Evolutionary conservation across 345 rosid species (phyloP).

Genomic region (Populus deltoides): DNA sequence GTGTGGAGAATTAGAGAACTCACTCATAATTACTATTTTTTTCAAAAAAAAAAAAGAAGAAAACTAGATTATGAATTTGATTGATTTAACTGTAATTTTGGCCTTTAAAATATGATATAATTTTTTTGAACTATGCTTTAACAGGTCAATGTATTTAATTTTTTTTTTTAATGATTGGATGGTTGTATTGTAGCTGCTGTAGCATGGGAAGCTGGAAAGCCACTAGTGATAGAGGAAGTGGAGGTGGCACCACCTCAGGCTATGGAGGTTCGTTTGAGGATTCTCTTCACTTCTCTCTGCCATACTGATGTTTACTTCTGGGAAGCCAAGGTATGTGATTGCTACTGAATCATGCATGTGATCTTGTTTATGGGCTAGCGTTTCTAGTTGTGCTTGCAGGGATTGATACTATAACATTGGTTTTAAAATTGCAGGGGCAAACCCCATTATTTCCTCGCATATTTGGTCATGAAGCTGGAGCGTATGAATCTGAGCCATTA

Average conservation of each 20-base stretch:
- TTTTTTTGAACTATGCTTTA: background rate
- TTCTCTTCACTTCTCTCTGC: slow-evolving; percentile 40
- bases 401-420: background rate
- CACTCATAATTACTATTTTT: background rate
- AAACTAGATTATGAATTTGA: no score
- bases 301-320: slow-evolving; percentile 53
- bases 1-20: background rate
- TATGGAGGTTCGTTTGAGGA: slow-evolving; percentile 43
- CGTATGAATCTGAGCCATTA: slow-evolving; percentile 2
- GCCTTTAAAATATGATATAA: background rate
- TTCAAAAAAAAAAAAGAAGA: rapidly evolving
- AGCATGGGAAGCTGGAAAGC: slow-evolving; percentile 62
- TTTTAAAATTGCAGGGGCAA: slow-evolving; percentile 14
- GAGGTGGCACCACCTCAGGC: slow-evolving; percentile 55
- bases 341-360: no score
- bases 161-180: background rate
- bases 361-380: background rate
- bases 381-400: background rate
- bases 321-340: slow-evolving; percentile 43
- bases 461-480: slow-evolving; percentile 23
- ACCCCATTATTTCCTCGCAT: slow-evolving; percentile 17
- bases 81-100: background rate
- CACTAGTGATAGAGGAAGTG: slow-evolving; percentile 46
- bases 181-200: slow-evolving; percentile 37
- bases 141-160: background rate